phyloP scores from a whole-genome alignment of 2,329 filamentous ascomycete genomes.

The Alternaria incomplexa region DNA sequence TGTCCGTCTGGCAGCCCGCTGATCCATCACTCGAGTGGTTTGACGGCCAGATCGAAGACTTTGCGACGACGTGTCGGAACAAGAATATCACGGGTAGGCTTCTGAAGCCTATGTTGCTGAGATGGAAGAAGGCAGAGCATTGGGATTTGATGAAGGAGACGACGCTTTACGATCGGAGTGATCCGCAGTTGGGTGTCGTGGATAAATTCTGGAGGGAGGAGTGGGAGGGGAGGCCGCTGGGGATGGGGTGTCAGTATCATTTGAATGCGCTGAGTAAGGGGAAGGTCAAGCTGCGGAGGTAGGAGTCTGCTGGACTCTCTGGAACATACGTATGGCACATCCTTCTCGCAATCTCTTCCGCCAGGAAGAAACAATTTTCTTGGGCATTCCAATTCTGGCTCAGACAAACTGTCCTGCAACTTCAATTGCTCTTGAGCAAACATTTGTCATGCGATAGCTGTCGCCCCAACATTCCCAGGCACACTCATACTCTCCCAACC shows the following conservation, averaged over 20 bases:
- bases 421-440: no score
- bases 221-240: conserved; percentile 26
- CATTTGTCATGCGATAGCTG: no score
- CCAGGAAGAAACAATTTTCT: fast-evolving
- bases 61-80: conserved; percentile 32
- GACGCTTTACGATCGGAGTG: conserved; percentile 21
- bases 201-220: conserved; percentile 25
- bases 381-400: not conserved
- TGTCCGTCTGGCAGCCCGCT: conserved; percentile 37
- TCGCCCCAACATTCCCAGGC: no score
- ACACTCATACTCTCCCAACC: no score
- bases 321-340: fast-evolving
- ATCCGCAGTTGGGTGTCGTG: not conserved
- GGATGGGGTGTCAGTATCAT: conserved; percentile 35
- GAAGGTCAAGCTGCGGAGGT: not conserved
- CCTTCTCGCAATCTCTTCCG: not conserved
- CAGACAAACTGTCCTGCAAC: no score
- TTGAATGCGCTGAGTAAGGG: conserved; percentile 6
- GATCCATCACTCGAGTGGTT: conserved; percentile 32
- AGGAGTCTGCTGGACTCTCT: fast-evolving
- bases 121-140: conserved; percentile 26
- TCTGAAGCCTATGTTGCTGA: conserved; percentile 31
- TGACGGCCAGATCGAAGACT: conserved; percentile 27
- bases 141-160: conserved; percentile 33
- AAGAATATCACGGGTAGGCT: conserved; percentile 26